Base-by-base conservation (phyloP, 305 asterid species). In the Fraxinus nigra region DNA sequence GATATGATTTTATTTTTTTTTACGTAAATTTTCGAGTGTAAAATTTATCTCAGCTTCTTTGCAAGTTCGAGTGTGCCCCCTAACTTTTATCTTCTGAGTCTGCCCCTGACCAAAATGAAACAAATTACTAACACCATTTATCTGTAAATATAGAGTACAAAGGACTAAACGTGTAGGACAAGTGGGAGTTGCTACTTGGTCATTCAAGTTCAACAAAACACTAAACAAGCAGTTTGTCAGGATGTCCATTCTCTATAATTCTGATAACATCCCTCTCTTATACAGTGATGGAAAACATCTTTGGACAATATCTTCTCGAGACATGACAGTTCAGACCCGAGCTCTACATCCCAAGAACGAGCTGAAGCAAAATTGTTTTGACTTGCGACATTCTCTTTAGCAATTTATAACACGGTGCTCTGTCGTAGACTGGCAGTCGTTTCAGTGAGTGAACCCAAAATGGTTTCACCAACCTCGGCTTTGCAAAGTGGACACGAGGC, bases 401-500 rank as follows among this genome's bases (percentile, higher is more conserved):
- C 48, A 51, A 63, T 76, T 77, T 72, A 87, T 56, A 76, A 76
- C 40, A 83, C 7, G 9, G 82, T 85, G 86, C 86, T 85, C 76
- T 79, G 86, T 72, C 87, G 88, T 84, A 92, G 87, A 79, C 81
- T 90, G 78, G 95, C 92, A 7, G 95, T 93, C 81, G 94, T 87
- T 85, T 94, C 94, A 4, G 94, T 82, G 72, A 89, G 80, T 11
- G 97, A 90, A 81, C 89, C 85, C 86, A 90, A 56, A 82, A 90
- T 67, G 51, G 94, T 92, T 82, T 94, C 95, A 28, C 98, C 98
- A 76, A 93, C 98, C 79, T 94, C 98, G 1, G 94, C 92, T 88
- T 96, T 96, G 92, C 99, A 96, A 61, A 96, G 97, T 18, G 99
- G 98, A 79, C 99, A 96, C 0, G 93, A 77, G 10, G 98, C 97